Percentiles rank a stretch among this genome's conserved stretches.
Conservation (phyloP, 1,284 basidiomycete genomes). For the Sporisorium graminicola region DNA sequence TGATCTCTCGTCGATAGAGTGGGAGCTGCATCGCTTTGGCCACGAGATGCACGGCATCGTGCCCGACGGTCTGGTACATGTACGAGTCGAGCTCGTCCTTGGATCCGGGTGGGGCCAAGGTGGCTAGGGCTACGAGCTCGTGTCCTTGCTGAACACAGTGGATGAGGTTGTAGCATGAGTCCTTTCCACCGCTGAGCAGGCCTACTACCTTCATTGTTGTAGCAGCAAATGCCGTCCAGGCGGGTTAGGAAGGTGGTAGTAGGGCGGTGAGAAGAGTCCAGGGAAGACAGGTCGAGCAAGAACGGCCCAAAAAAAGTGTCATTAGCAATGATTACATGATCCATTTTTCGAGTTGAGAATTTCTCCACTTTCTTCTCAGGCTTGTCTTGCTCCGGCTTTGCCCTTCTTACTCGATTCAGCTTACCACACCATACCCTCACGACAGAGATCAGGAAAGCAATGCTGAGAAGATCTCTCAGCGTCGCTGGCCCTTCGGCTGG, state of each 20-base stretch:
- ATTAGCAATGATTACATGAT: conserved; percentile 22
- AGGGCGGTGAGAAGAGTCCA: background rate
- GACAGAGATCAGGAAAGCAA: background rate
- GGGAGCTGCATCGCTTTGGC: conserved; percentile 88
- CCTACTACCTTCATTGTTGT: conserved; percentile 89
- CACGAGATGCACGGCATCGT: conserved; percentile 89
- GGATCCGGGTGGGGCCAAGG: conserved; percentile 83
- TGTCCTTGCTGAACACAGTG: conserved; percentile 91
- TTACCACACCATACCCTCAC: background rate
- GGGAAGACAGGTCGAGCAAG: background rate
- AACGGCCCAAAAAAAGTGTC: conserved; percentile 3
- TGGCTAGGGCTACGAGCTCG: conserved; percentile 87
- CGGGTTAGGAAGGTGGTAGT: background rate
- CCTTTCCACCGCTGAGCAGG: conserved; percentile 95
- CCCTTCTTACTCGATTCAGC: background rate
- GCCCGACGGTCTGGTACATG: conserved; percentile 97
- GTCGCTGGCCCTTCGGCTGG: conserved; percentile 16
- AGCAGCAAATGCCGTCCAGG: background rate
- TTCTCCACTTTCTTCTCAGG: conserved; percentile 29
- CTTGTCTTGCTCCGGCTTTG: background rate
- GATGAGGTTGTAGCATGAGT: conserved; percentile 94
- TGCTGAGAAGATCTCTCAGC: conserved; percentile 24
- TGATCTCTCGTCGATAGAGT: conserved; percentile 83
- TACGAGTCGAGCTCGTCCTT: conserved; percentile 98
- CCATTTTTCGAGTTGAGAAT: background rate